phyloP scores from a whole-genome alignment of 2,329 filamentous ascomycete genomes.

The Madurella fahalii region DNA sequence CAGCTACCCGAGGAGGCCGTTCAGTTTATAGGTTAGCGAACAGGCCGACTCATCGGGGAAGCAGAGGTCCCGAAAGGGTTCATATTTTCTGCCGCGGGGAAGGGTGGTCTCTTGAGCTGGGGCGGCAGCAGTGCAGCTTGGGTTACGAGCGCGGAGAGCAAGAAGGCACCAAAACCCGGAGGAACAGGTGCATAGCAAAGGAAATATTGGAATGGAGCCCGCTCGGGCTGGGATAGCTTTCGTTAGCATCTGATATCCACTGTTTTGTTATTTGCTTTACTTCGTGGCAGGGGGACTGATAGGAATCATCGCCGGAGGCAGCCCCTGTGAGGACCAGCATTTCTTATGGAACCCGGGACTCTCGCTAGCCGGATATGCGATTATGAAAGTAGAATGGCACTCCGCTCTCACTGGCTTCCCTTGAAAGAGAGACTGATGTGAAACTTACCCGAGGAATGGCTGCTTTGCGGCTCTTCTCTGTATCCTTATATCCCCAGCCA shows the following conservation, averaged over 20 bases:
- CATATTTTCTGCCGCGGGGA: not conserved
- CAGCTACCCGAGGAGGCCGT: conserved; percentile 70
- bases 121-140: not conserved
- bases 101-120: not conserved
- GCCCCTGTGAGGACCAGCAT: not conserved
- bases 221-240: not conserved
- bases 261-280: not conserved
- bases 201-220: not conserved
- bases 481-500: too few relatives aligned
- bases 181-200: not conserved
- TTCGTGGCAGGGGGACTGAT: not conserved
- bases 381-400: not conserved
- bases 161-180: not conserved
- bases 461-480: too few relatives aligned
- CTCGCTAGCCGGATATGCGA: not conserved
- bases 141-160: not conserved
- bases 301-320: not conserved
- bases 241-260: not conserved
- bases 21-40: conserved; percentile 35
- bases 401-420: not conserved
- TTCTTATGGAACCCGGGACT: not conserved
- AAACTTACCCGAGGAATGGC: too few relatives aligned
- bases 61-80: not conserved
- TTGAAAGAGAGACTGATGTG: not conserved
- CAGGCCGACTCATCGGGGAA: not conserved